These are phyloP conservation scores for Melastoma malabathricum DNA, from an alignment of 345 rosid species.

Conservation along the genomic window DNA sequence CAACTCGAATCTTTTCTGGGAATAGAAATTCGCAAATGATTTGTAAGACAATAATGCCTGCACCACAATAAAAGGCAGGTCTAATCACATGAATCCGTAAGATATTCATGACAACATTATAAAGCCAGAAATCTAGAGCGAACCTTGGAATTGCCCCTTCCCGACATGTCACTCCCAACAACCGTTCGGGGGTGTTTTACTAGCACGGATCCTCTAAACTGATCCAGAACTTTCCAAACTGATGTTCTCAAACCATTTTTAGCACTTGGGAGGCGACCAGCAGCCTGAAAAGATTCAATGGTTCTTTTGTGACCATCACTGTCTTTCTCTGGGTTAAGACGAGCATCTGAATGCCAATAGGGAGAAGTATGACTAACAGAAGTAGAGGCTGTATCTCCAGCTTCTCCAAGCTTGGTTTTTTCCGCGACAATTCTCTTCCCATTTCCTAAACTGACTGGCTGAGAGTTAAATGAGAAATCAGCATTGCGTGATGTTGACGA, in stretches of 20 bases:
- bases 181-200: constrained; percentile 13
- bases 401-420: too few relatives aligned
- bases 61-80: constrained; percentile 3
- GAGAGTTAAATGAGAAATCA: too few relatives aligned
- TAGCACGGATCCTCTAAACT: constrained; percentile 49
- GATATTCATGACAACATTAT: not conserved
- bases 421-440: too few relatives aligned
- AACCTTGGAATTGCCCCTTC: constrained; percentile 60
- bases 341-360: constrained; percentile 32
- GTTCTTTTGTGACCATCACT: constrained; percentile 5
- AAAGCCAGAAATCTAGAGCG: constrained; percentile 7
- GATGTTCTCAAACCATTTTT: constrained; percentile 37
- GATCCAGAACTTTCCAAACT: constrained; percentile 51
- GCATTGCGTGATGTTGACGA: too few relatives aligned
- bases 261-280: constrained; percentile 14
- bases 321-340: constrained; percentile 9
- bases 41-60: constrained; percentile 81
- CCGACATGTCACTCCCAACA: constrained; percentile 28
- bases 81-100: not conserved
- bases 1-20: constrained; percentile 46
- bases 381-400: too few relatives aligned
- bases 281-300: constrained; percentile 12
- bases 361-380: constrained; percentile 12
- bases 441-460: too few relatives aligned
- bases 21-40: constrained; percentile 61